Percentiles rank a stretch among this genome's conserved stretches.
Evolutionary conservation across 225 moss, liverwort and hornwort species (phyloP).

Genomic region (Polytrichum formosum): DNA sequence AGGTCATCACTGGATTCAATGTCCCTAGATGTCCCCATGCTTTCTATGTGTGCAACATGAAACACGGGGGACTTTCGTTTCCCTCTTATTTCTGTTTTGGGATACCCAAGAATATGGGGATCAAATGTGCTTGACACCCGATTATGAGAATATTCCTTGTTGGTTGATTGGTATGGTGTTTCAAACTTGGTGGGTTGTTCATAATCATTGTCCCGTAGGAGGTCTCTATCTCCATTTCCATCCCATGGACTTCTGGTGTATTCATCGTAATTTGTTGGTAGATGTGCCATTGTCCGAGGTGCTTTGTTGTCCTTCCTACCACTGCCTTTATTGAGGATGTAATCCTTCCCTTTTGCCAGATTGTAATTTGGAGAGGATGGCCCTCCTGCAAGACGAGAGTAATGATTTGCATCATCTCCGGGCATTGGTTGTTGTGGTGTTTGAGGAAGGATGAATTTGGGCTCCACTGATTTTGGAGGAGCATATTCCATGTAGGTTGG

Average conservation of each 20-base stretch:
- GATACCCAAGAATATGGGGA: background rate
- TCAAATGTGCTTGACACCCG: background rate
- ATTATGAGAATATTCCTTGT: background rate
- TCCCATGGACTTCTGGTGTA: no score
- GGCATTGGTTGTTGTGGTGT: background rate
- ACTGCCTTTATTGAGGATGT: background rate
- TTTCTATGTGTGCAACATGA: background rate
- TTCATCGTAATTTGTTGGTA: background rate
- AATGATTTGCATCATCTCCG: conserved; percentile 18
- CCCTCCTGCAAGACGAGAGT: background rate
- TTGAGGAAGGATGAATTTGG: background rate
- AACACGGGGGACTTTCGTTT: conserved; percentile 3
- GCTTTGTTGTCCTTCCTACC: background rate
- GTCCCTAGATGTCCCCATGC: background rate
- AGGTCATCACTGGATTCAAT: background rate
- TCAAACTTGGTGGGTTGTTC: background rate
- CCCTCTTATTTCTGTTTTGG: background rate
- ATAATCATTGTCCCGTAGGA: background rate
- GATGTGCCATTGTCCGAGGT: background rate
- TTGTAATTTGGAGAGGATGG: background rate
- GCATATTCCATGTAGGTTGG: conserved; percentile 21
- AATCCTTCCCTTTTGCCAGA: background rate
- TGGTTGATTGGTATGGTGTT: background rate
- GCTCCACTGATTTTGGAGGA: background rate
- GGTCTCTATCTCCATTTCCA: background rate